phyloP scores from a whole-genome alignment of 2,329 filamentous ascomycete genomes.

The Claviceps sp. region DNA sequence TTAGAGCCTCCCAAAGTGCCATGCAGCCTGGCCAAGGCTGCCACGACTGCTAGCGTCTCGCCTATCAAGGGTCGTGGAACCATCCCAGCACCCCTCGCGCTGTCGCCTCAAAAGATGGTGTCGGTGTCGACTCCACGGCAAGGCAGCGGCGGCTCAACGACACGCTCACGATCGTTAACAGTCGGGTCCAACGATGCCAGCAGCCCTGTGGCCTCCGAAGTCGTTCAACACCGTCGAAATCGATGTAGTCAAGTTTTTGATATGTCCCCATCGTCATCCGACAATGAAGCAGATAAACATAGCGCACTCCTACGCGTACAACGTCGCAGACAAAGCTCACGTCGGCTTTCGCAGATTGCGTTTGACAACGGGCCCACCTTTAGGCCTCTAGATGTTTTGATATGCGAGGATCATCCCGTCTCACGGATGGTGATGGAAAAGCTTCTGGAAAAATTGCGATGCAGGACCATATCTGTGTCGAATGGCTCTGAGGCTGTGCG shows the following conservation, averaged over 20 bases:
- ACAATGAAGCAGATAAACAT: conserved; percentile 88
- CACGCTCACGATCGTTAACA: conserved; percentile 74
- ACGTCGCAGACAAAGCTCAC: conserved; percentile 85
- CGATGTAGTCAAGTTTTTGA: conserved; percentile 90
- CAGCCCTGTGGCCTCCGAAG: conserved; percentile 56
- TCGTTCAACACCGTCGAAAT: conserved; percentile 70
- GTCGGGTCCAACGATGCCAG: conserved; percentile 91
- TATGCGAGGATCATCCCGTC: conserved; percentile 95
- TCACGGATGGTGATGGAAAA: conserved; percentile 99
- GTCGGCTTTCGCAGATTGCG: conserved; percentile 82
- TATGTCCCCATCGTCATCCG: conserved; percentile 91
- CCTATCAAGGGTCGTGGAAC: conserved; percentile 42
- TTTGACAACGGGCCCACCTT: conserved; percentile 75
- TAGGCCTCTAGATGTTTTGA: conserved; percentile 81
- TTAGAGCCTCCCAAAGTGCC: conserved; percentile 58
- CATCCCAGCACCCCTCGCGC: conserved; percentile 36
- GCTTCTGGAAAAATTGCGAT: conserved; percentile 84
- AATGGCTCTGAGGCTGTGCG: conserved; percentile 87
- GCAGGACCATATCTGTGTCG: conserved; percentile 80
- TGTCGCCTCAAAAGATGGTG: conserved; percentile 51
- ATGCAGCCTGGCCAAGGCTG: conserved; percentile 46
- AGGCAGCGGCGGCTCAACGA: conserved; percentile 44
- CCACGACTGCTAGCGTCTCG: conserved; percentile 39
- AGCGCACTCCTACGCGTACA: conserved; percentile 87
- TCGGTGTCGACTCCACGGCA: conserved; percentile 46